phyloP scores from a whole-genome alignment of 352 stramenopile species.

The Thraustochytrium sp. region DNA sequence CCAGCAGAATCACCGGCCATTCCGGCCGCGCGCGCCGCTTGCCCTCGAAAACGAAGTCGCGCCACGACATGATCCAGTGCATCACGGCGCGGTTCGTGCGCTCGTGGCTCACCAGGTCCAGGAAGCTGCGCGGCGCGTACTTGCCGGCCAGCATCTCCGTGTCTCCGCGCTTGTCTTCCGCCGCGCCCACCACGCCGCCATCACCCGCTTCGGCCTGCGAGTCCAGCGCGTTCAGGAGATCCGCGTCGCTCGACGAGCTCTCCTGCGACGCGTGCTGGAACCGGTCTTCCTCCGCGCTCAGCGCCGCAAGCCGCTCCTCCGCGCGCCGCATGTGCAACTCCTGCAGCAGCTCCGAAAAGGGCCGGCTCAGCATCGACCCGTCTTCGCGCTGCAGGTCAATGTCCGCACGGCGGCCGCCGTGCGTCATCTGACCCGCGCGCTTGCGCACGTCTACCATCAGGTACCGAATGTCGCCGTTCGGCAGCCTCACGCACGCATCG shows the following conservation, averaged over 20 bases:
- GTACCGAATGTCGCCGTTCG: background rate
- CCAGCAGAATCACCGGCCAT: conserved; percentile 82
- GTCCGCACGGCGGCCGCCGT: background rate
- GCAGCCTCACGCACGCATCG: background rate
- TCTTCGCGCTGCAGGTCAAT: background rate
- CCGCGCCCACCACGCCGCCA: background rate
- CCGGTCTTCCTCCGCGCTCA: background rate
- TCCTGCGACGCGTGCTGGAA: background rate
- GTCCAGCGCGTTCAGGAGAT: background rate
- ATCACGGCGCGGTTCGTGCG: conserved; percentile 92
- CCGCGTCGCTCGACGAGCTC: background rate
- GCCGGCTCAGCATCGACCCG: background rate
- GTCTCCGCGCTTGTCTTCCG: background rate
- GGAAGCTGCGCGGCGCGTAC: conserved; percentile 85
- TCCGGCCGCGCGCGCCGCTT: background rate
- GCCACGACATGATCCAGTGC: conserved; percentile 86
- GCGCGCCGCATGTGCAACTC: background rate
- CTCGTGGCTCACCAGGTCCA: conserved; percentile 91
- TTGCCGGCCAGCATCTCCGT: conserved; percentile 55
- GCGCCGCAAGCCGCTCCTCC: background rate
- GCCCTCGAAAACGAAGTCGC: conserved; percentile 55
- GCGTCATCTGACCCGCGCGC: background rate
- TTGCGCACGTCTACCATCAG: background rate
- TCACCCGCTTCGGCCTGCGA: background rate
- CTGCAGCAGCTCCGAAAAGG: background rate